Percentiles rank a stretch among this genome's conserved stretches.
These are phyloP conservation scores for Penicillium occitanis DNA, from an alignment of 2,329 filamentous ascomycete genomes.

Conservation along the genomic window DNA sequence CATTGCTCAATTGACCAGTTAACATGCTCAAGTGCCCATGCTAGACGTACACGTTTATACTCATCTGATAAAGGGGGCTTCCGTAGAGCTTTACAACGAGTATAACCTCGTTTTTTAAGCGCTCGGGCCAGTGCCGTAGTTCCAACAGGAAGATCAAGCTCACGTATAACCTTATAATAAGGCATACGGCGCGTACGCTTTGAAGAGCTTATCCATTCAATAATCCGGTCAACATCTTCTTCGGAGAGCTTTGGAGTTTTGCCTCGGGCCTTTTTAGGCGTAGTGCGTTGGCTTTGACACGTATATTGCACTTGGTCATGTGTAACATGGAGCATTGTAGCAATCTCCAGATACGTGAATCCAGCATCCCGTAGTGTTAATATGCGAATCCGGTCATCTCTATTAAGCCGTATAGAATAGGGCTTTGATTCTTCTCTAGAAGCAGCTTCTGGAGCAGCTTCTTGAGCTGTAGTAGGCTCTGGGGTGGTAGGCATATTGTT, in stretches of 20 bases:
- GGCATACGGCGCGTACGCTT: constrained; percentile 19
- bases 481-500: not conserved
- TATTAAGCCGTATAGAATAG: not conserved
- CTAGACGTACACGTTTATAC: constrained; percentile 19
- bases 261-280: not conserved
- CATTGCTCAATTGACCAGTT: not conserved
- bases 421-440: not conserved
- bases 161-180: constrained; percentile 22
- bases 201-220: constrained; percentile 23
- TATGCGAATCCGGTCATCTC: not conserved
- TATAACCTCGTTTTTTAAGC: not conserved
- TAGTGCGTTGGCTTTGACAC: not conserved
- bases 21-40: constrained; percentile 13
- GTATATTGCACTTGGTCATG: not conserved
- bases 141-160: constrained; percentile 20
- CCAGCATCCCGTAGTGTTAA: not conserved
- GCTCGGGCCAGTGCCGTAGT: not conserved
- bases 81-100: constrained; percentile 14
- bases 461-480: not conserved
- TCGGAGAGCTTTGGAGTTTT: not conserved
- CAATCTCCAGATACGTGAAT: not conserved
- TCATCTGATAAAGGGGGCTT: constrained; percentile 22
- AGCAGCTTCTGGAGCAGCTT: not conserved
- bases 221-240: constrained; percentile 15
- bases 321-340: not conserved